Percentiles rank a stretch among this genome's conserved stretches.
phyloP scores from a whole-genome alignment of 2,329 filamentous ascomycete species.

The Didymella sp. region DNA sequence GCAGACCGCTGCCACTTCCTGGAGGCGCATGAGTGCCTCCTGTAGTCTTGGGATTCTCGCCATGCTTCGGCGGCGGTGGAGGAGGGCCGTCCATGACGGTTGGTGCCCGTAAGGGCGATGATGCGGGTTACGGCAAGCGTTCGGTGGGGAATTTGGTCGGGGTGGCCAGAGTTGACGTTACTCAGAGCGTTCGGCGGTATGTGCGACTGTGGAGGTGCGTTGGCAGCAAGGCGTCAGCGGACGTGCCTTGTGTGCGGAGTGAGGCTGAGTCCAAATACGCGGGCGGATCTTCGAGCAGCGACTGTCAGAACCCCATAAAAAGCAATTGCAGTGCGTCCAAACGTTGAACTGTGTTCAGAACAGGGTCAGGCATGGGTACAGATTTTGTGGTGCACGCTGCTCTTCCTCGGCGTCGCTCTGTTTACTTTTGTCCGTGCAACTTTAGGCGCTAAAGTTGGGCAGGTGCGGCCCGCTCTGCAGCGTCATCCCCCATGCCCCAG shows the following conservation, averaged over 20 bases:
- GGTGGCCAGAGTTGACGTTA: background rate
- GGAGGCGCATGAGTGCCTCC: constrained; percentile 38
- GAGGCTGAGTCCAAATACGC: background rate
- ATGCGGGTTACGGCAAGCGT: constrained; percentile 23
- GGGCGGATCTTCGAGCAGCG: constrained; percentile 12
- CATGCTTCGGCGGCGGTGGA: constrained; percentile 86
- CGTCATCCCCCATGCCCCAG: constrained; percentile 18
- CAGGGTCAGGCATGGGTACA: constrained; percentile 13
- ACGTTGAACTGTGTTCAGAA: constrained; percentile 7
- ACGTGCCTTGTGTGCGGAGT: constrained; percentile 25
- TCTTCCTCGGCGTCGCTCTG: constrained; percentile 15
- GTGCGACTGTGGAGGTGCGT: constrained; percentile 27
- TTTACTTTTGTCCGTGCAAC: constrained; percentile 17
- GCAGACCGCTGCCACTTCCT: constrained; percentile 64
- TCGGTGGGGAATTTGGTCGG: constrained; percentile 9
- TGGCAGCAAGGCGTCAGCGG: constrained; percentile 38
- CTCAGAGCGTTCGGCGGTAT: constrained; percentile 21
- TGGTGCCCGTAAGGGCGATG: constrained; percentile 37
- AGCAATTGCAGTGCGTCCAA: constrained; percentile 7
- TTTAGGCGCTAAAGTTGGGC: constrained; percentile 3
- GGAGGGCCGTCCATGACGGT: constrained; percentile 58
- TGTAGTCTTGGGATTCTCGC: constrained; percentile 72
- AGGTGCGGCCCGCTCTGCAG: constrained; percentile 18
- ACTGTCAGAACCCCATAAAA: constrained; percentile 21
- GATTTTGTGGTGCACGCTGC: constrained; percentile 19